Evolutionary conservation across 352 stramenopile species (phyloP).

Genomic region (Phytopythium helicoides): DNA sequence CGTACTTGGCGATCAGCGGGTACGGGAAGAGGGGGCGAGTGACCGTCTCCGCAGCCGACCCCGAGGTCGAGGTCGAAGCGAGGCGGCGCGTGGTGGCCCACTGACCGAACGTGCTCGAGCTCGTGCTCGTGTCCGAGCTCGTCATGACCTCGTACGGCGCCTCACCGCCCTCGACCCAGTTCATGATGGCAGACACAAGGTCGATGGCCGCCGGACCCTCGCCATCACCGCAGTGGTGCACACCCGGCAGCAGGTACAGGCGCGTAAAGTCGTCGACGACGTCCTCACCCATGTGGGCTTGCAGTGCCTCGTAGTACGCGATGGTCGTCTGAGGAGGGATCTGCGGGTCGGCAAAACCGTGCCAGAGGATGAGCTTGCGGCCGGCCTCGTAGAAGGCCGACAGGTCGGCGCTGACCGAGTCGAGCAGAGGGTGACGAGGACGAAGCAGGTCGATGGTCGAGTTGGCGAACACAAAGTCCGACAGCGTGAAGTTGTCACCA

Average conservation of each 20-base stretch:
- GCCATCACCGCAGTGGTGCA: constrained; percentile 29
- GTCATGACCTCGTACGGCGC: constrained; percentile 21
- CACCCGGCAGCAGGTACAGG: constrained; percentile 30
- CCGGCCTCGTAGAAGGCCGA: constrained; percentile 25
- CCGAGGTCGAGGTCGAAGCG: no score
- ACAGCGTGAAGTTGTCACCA: constrained; percentile 24
- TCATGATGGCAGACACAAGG: constrained; percentile 27
- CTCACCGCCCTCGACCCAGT: constrained; percentile 28
- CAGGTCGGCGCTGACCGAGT: constrained; percentile 30
- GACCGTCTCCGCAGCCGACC: no score
- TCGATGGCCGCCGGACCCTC: constrained; percentile 31
- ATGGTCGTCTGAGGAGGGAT: constrained; percentile 36
- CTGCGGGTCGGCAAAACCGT: constrained; percentile 33
- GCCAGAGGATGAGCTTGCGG: constrained; percentile 37
- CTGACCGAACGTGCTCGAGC: constrained; percentile 21
- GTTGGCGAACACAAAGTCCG: constrained; percentile 26
- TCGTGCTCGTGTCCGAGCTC: constrained; percentile 13
- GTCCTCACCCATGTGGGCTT: constrained; percentile 25
- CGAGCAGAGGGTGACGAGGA: constrained; percentile 27
- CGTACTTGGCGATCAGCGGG: constrained; percentile 26
- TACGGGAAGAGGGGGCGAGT: constrained; percentile 27
- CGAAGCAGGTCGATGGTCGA: constrained; percentile 24
- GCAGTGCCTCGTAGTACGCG: constrained; percentile 29
- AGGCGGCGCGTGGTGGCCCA: constrained; percentile 22
- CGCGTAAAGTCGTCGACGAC: constrained; percentile 21